Conservation (phyloP, 1,284 basidiomycete genomes). For the Malassezia vespertilionis region DNA sequence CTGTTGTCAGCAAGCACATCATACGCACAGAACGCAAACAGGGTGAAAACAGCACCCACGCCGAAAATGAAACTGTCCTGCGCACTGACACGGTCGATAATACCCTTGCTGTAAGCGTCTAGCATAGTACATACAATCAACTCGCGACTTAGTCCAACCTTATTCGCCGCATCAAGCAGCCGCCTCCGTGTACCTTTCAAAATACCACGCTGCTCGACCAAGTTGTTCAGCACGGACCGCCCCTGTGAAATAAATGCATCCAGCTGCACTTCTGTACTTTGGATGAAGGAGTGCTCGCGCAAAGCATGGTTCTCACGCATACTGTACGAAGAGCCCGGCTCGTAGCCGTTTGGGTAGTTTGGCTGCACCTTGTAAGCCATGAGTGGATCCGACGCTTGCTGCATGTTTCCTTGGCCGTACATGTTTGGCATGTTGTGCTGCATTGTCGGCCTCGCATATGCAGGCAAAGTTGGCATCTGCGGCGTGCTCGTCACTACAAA, state of each 20-base stretch:
- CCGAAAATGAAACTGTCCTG: constrained; percentile 45
- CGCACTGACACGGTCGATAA: constrained; percentile 42
- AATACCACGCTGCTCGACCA: constrained; percentile 43
- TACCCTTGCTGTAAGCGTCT: constrained; percentile 17
- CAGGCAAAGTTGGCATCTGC: background rate
- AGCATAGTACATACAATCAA: constrained; percentile 24
- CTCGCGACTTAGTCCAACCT: constrained; percentile 40
- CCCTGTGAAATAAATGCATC: constrained; percentile 45
- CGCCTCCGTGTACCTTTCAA: constrained; percentile 39
- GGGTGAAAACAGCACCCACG: constrained; percentile 37
- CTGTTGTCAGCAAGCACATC: background rate
- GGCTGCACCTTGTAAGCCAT: constrained; percentile 37
- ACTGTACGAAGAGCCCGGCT: constrained; percentile 14
- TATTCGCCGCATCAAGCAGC: constrained; percentile 41
- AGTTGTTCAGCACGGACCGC: constrained; percentile 40
- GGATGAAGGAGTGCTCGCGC: constrained; percentile 43
- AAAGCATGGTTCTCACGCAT: constrained; percentile 39
- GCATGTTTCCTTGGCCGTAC: too few species aligned
- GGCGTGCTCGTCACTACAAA: background rate
- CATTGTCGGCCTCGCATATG: background rate
- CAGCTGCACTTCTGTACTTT: constrained; percentile 41
- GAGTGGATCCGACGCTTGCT: constrained; percentile 22
- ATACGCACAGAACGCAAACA: constrained; percentile 37
- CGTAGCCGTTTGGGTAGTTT: background rate
- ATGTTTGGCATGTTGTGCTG: background rate